Evolutionary conservation across 169 alveolate species (phyloP).

Genomic region (Amoebophrya sp.): DNA sequence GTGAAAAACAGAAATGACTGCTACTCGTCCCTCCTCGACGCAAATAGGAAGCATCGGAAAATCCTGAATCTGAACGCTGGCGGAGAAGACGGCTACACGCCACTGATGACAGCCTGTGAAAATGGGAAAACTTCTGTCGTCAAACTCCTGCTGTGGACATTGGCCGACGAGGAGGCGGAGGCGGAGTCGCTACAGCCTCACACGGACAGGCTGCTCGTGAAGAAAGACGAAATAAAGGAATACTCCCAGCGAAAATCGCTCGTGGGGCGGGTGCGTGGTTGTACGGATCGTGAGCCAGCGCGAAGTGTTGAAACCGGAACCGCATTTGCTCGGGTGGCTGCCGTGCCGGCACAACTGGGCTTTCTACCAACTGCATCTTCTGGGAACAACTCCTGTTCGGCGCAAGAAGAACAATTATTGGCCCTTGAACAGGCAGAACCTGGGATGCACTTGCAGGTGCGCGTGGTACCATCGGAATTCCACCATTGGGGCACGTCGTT

Average conservation of each 20-base stretch:
- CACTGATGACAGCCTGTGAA: background rate
- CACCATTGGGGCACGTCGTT: background rate
- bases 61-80: background rate
- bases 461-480: no score
- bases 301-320: no score
- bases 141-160: background rate
- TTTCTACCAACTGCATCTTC: no score
- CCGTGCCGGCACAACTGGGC: no score
- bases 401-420: no score
- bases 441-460: no score
- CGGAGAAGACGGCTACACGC: background rate
- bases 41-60: no score
- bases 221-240: background rate
- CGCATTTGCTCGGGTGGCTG: no score
- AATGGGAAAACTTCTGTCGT: background rate
- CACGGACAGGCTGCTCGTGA: background rate
- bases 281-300: background rate
- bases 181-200: background rate
- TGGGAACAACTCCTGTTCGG: no score
- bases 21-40: no score
- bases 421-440: background rate
- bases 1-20: no score
- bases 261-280: background rate
- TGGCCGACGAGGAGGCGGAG: background rate
- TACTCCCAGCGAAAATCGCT: background rate